Evolutionary conservation across 108 stramenopile species (phyloP).

Genomic region (Fragilaria radians): DNA sequence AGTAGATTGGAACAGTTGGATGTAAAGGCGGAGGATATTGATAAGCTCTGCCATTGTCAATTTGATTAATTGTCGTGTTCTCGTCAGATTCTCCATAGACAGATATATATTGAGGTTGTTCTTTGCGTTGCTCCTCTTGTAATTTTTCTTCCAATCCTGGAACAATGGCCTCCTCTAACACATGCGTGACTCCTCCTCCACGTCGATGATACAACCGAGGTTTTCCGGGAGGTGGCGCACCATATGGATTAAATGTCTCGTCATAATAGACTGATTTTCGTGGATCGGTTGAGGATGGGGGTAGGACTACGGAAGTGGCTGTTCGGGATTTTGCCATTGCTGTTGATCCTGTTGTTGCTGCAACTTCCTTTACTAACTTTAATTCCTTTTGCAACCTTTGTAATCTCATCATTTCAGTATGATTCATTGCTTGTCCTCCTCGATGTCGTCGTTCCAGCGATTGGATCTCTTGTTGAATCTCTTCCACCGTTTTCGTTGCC

Average conservation of each 20-base stretch:
- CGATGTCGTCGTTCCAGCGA: constrained; percentile 18
- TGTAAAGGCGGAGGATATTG: constrained; percentile 1
- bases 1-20: neutral
- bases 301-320: neutral
- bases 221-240: constrained; percentile 77
- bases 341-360: constrained; percentile 17
- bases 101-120: neutral
- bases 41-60: neutral
- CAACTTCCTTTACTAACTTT: constrained; percentile 45
- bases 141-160: constrained; percentile 29
- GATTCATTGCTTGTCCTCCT: constrained; percentile 5
- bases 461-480: constrained; percentile 45
- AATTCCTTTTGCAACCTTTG: constrained; percentile 70
- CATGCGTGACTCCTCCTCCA: constrained; percentile 45
- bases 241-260: constrained; percentile 64
- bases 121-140: neutral
- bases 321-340: constrained; percentile 29
- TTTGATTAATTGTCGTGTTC: neutral
- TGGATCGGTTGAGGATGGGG: too few species aligned
- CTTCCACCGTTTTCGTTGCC: constrained; percentile 43
- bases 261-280: constrained; percentile 67
- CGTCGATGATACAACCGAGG: constrained; percentile 52
- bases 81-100: neutral
- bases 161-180: constrained; percentile 31
- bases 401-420: constrained; percentile 30